Base-by-base conservation (phyloP, 345 rosid species). In the Abelmoschus esculentus region DNA sequence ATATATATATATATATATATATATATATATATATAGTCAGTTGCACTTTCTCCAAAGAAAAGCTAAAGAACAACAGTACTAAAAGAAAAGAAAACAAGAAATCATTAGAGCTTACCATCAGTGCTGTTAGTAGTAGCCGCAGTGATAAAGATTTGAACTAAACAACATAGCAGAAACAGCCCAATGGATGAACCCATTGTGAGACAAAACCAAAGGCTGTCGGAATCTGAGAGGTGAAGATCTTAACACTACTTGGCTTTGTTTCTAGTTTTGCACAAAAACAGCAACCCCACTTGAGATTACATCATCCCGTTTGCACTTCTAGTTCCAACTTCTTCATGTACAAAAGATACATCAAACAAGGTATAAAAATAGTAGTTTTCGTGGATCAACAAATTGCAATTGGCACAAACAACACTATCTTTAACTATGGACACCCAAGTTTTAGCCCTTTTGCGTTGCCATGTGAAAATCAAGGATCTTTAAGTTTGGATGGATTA, bases 101-200 rank as follows among this genome's bases (percentile, higher is more conserved):
- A 22, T 55, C 17, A 40, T 17, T 5, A 22, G 61, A n/a, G 42
- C 86, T 78, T 78, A 83, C 86, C 6, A 68, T 78, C 86, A 7
- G 6, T 5, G 8, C 0, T 2, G 13, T 80, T 18, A 18, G 86
- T 83, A 5, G 2, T 32, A 3, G 84, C 80, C 55, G 70, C 59
- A 29, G 61, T 42, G 53, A 4, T 7, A 64, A 13, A 80, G 58
- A 78, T n/a, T 54, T 67, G 70, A 63, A 72, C 3, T 42, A 74
- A 61, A 72, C 67, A 26, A 29, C 76, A 46, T 65, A 87, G 77
- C 76, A 77, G 47, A 69, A 75, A 74, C 5, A 66, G 69, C 75
- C 78, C 72, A 75, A 40, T 66, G 70, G 79, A 72, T 62, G 82
- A 58, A 74, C 64, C 77, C 88, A 82, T 80, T 59, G 31, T 71